Percentiles rank a stretch among this genome's conserved stretches.
These are phyloP conservation scores for Chlorella sp. DNA, from an alignment of 139 green algal species.

Conservation along the genomic window DNA sequence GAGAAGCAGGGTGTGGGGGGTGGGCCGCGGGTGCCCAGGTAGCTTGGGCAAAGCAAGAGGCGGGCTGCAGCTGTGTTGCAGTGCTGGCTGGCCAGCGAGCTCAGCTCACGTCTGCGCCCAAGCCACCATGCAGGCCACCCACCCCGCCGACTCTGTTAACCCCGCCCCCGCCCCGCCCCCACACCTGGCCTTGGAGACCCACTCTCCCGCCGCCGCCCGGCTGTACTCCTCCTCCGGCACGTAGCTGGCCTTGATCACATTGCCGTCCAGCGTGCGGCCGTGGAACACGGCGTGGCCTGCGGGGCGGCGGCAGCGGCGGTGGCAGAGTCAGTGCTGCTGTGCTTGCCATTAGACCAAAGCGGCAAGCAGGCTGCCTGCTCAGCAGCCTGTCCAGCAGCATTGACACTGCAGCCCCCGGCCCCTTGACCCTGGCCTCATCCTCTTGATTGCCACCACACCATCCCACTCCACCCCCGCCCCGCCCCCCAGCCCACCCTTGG, in stretches of 20 bases:
- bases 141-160: background rate
- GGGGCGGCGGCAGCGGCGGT: background rate
- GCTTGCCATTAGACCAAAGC: background rate
- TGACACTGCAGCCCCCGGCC: no score
- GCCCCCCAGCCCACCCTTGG: slow-evolving; percentile 37
- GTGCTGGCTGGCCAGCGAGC: no score
- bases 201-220: slow-evolving; percentile 63
- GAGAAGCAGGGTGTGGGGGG: background rate
- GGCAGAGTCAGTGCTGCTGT: background rate
- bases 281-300: slow-evolving; percentile 52
- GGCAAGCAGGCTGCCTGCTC: background rate
- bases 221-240: slow-evolving; percentile 71
- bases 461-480: background rate
- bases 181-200: slow-evolving; percentile 52
- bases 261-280: slow-evolving; percentile 78
- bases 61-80: no score
- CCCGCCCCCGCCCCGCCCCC: background rate
- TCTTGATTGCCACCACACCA: background rate
- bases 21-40: background rate
- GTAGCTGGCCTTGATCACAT: slow-evolving; percentile 60
- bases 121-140: background rate
- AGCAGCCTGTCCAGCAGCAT: no score
- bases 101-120: background rate
- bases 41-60: no score
- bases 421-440: background rate